A percentile compares a stretch with the other conserved stretches of the same genome.
Evolutionary conservation across 2,329 filamentous ascomycete species (phyloP).

Genomic region (Claviceps pusilla): DNA sequence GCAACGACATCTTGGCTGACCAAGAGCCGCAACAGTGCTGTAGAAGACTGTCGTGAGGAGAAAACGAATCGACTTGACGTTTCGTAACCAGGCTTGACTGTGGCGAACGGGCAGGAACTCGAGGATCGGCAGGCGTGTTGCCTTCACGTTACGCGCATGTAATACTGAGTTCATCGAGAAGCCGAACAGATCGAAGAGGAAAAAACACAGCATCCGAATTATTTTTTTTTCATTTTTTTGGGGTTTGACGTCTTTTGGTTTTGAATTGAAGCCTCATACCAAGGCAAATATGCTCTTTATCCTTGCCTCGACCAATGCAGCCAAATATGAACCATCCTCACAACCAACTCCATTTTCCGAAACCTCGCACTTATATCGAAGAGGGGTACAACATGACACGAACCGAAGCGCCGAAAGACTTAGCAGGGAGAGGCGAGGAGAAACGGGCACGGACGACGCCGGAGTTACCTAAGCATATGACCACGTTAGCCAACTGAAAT

Average conservation of each 20-base stretch:
- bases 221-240: conserved; percentile 5
- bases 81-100: background rate
- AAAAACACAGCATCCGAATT: background rate
- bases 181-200: background rate
- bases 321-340: conserved; percentile 47
- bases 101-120: background rate
- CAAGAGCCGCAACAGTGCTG: background rate
- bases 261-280: conserved; percentile 40
- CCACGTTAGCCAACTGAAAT: background rate
- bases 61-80: background rate
- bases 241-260: conserved; percentile 29
- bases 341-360: conserved; percentile 43
- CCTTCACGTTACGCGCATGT: conserved; percentile 3
- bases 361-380: conserved; percentile 63
- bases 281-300: conserved; percentile 34
- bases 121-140: background rate
- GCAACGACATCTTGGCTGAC: background rate
- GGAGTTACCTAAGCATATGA: conserved; percentile 60
- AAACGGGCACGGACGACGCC: conserved; percentile 97
- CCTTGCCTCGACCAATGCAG: conserved; percentile 44
- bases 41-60: background rate
- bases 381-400: conserved; percentile 97
- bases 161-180: background rate
- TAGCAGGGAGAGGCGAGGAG: conserved; percentile 85
- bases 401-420: conserved; percentile 91